Evolutionary conservation across 306 rosid species (phyloP).

Genomic region (Cucurbita argyrosperma): DNA sequence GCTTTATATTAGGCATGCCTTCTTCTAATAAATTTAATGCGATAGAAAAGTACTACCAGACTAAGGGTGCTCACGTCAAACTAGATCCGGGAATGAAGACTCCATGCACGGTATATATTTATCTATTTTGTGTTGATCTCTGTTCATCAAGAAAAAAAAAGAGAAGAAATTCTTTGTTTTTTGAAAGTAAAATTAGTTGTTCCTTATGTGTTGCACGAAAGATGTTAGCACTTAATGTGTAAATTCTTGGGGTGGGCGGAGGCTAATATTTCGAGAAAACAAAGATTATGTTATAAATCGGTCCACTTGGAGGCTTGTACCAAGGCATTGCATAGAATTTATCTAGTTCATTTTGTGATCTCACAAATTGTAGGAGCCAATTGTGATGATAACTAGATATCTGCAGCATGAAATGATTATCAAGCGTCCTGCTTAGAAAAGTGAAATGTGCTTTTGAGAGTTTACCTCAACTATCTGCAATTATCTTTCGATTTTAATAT

Average conservation of each 20-base stretch:
- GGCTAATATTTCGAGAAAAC: neutral
- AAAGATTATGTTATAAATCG: neutral
- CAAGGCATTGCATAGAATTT: neutral
- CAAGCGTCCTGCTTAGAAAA: neutral
- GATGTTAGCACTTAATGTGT: neutral
- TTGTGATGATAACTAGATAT: neutral
- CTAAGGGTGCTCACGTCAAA: constrained; percentile 39
- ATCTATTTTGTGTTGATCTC: neutral
- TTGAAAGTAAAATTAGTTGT: neutral
- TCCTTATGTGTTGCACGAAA: neutral
- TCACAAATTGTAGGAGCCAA: neutral
- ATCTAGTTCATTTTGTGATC: neutral
- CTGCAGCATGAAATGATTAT: neutral
- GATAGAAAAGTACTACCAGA: constrained; percentile 46
- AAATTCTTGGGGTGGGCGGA: neutral
- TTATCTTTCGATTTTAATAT: neutral
- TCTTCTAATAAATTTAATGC: constrained; percentile 44
- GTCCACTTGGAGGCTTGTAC: neutral
- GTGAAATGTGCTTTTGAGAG: neutral
- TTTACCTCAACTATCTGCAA: neutral
- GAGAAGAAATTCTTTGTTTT: neutral
- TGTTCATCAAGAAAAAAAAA: neutral
- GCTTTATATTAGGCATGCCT: constrained; percentile 56
- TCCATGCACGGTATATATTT: constrained; percentile 71
- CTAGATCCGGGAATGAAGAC: constrained; percentile 62